Percentiles rank a stretch among this genome's conserved stretches.
phyloP scores from a whole-genome alignment of 2,329 filamentous ascomycete genomes.

The Aspergillus floridensis region DNA sequence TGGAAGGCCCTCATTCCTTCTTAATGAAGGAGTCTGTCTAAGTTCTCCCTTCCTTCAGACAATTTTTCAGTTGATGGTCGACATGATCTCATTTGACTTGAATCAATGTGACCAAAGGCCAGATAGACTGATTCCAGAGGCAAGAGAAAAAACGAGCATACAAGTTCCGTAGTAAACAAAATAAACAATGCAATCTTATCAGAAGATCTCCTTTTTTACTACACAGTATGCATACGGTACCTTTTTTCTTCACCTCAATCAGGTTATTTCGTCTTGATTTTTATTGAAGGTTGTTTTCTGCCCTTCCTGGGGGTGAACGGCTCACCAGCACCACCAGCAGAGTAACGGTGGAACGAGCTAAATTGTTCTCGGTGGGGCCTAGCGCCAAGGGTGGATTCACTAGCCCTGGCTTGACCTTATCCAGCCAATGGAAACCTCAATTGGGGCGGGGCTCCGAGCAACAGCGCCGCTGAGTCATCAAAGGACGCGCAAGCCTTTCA shows the following conservation, averaged over 20 bases:
- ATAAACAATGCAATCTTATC: slow-evolving; percentile 13
- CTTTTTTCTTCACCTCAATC: background rate
- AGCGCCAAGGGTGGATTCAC: slow-evolving; percentile 1
- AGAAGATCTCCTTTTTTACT: slow-evolving; percentile 12
- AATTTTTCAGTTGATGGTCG: background rate
- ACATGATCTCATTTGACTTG: no score
- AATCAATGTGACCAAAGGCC: background rate
- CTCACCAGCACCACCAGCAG: background rate
- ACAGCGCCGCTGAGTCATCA: slow-evolving; percentile 28
- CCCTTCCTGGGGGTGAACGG: background rate
- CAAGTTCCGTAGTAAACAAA: slow-evolving; percentile 1
- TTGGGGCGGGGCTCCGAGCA: background rate
- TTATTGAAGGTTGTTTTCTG: background rate
- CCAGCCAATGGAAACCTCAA: background rate
- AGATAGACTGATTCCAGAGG: background rate
- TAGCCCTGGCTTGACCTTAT: background rate
- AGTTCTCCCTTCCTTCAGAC: background rate
- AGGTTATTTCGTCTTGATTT: no score
- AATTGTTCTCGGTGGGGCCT: slow-evolving; percentile 4
- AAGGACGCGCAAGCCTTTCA: slow-evolving; percentile 34
- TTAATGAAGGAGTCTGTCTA: background rate
- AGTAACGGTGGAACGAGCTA: background rate
- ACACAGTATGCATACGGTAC: background rate
- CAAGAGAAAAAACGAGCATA: no score
- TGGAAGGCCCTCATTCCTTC: background rate